Conservation (phyloP, 225 moss, liverwort and hornwort species). For the Pleurozium schreberi region DNA sequence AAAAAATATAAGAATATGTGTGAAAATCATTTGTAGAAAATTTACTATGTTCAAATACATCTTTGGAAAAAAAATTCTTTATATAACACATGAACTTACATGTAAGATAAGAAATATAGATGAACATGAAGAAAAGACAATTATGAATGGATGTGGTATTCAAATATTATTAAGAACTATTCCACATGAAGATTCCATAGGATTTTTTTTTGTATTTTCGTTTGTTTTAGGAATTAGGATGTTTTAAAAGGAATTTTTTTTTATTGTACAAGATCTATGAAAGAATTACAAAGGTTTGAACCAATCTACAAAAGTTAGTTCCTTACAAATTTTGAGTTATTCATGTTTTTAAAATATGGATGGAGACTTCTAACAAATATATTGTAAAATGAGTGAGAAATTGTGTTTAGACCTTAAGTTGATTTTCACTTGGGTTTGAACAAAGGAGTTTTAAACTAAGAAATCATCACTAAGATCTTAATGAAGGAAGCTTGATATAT, state of each 20-base stretch:
- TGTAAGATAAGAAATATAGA: neutral
- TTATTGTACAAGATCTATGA: too few species aligned
- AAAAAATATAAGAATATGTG: neutral
- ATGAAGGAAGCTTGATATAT: neutral
- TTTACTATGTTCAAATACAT: neutral
- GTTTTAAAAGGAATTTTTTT: neutral
- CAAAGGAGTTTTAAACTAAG: too few species aligned
- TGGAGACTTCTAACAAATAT: neutral
- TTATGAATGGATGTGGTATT: neutral
- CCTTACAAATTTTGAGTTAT: neutral
- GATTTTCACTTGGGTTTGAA: neutral
- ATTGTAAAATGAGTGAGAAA: neutral
- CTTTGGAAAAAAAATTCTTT: neutral
- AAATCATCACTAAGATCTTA: neutral
- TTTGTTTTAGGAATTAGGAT: too few species aligned
- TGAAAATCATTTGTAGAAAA: neutral
- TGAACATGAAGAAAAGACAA: neutral
- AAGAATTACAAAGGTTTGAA: neutral
- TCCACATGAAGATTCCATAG: neutral
- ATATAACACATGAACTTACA: fast-evolving
- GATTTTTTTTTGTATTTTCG: neutral
- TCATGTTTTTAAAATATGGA: neutral
- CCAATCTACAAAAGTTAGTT: neutral
- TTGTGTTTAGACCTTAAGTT: neutral
- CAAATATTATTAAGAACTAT: too few species aligned